A percentile compares a stretch with the other conserved stretches of the same genome.
These are phyloP conservation scores for Nicotiana undulata DNA, from an alignment of 257 asterid genomes.

Conservation along the genomic window DNA sequence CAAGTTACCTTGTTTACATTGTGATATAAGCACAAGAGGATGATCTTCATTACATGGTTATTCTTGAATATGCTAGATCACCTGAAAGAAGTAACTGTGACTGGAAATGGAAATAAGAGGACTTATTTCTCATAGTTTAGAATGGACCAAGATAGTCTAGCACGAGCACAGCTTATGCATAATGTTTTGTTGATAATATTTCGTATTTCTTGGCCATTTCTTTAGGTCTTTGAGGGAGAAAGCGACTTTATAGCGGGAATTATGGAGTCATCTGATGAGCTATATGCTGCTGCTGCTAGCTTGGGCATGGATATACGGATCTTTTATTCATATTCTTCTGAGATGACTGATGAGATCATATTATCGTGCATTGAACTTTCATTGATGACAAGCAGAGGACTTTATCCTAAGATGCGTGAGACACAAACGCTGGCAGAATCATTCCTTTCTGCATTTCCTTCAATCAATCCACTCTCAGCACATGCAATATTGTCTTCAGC, in stretches of 20 bases:
- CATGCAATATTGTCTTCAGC: conserved; percentile 83
- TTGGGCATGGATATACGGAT: conserved; percentile 81
- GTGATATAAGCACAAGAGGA: neutral
- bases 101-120: neutral
- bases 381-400: conserved; percentile 37
- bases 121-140: neutral
- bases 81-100: neutral
- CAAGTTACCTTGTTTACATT: neutral
- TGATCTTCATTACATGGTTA: neutral
- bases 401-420: conserved; percentile 65
- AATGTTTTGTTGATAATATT: neutral
- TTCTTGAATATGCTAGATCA: neutral
- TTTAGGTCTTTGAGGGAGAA: conserved; percentile 94
- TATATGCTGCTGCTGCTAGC: conserved; percentile 93
- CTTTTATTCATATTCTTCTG: conserved; percentile 67
- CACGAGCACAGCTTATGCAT: neutral
- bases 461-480: conserved; percentile 87
- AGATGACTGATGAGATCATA: conserved; percentile 79
- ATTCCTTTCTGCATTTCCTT: conserved; percentile 85
- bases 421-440: conserved; percentile 85
- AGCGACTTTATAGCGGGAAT: conserved; percentile 48
- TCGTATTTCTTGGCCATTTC: conserved; percentile 8
- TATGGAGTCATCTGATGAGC: conserved; percentile 92
- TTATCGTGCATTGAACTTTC: conserved; percentile 65
- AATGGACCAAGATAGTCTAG: conserved; percentile 7